Evolutionary conservation across 129 eudicot genomes (phyloP), one percentile per base, ranked within the genome.

Genomic region (Kitagawia praeruptora): DNA sequence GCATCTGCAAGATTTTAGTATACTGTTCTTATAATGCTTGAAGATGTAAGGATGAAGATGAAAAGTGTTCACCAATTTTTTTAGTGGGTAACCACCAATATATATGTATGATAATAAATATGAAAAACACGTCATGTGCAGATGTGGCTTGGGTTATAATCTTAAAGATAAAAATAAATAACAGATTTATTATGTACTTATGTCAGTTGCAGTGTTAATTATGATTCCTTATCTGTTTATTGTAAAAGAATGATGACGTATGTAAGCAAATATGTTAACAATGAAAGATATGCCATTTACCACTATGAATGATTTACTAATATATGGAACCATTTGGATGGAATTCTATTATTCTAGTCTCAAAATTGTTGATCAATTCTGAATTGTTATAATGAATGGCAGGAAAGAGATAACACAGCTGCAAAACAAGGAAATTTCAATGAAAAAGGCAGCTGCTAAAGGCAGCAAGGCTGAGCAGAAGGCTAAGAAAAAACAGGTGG

Each of bases 401-500:
- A 95, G 98, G 90, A 95, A 92, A 90, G 98, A 95, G 86, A 92
- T 84, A 53, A 81, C 84, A 39, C 85, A 86, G 79, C 85, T 95
- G 80, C 97, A 90, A 80, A 89, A 95, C 90, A 95, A 92, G 81
- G 98, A 95, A 86, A 78, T 80, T 31, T 87, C 90, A 18, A 69
- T 95, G 82, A 92, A 95, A 79, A 95, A 95, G 82, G 93, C 88
- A 4, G 98, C 98, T 78, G 97, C 98, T 74, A 94, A 92, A 94
- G 98, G 98, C 71, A 95, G 98, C 84, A 95, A 95, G 64, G 97
- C 97, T 21, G 98, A 95, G 77, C 98, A 95, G 79, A 95, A 95
- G 79, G 96, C 98, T 71, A 95, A 95, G 83, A 92, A 95, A 89
- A 95, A 95, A 79, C 97, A 90, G 87, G 97, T 95, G 40, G 98